These are phyloP conservation scores for Aspergillus sp. DNA, from an alignment of 2,329 filamentous ascomycete species.

Conservation along the genomic window DNA sequence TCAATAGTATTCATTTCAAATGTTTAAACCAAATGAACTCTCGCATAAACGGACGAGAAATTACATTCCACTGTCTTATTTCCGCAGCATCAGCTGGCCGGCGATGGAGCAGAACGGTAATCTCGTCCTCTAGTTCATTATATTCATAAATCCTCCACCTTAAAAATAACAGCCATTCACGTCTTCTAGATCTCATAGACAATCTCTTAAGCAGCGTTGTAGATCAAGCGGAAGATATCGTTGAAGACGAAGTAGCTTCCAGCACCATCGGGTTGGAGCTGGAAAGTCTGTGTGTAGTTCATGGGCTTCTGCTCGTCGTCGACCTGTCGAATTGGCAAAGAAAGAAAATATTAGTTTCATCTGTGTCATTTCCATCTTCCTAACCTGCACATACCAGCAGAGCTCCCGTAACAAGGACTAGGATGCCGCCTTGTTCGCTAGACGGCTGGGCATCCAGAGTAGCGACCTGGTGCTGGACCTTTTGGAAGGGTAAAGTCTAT, in stretches of 20 bases:
- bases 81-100: neutral
- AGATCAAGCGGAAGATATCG: conserved; percentile 91
- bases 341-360: neutral
- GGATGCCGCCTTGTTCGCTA: conserved; percentile 64
- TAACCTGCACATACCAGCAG: conserved; percentile 65
- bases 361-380: neutral
- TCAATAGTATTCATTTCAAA: conserved; percentile 2
- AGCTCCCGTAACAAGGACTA: conserved; percentile 85
- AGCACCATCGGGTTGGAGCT: conserved; percentile 67
- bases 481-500: conserved; percentile 75
- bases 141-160: conserved; percentile 12
- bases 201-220: conserved; percentile 36
- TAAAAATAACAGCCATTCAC: neutral
- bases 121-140: conserved; percentile 16
- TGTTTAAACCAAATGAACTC: neutral
- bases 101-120: neutral
- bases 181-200: neutral
- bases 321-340: conserved; percentile 55
- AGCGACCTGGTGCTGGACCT: conserved; percentile 73
- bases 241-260: conserved; percentile 86
- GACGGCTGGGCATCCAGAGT: conserved; percentile 84
- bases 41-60: neutral
- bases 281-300: conserved; percentile 89
- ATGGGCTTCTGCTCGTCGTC: conserved; percentile 84
- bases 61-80: neutral